phyloP scores from a whole-genome alignment of 2,329 filamentous ascomycete genomes.

The Dothidotthia symphoricarpi region DNA sequence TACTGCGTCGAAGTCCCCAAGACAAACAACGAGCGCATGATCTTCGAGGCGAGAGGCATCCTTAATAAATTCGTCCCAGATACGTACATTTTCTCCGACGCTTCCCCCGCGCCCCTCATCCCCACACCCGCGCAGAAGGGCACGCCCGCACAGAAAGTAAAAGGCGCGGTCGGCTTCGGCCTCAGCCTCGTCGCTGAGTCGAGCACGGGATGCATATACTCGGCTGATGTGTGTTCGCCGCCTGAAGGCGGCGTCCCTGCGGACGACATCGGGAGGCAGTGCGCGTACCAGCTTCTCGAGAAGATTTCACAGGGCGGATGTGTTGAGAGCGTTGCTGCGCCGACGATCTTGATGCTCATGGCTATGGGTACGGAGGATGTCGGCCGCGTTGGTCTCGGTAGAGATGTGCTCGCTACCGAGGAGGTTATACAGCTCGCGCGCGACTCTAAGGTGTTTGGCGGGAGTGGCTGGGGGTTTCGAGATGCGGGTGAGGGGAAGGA shows the following conservation, averaged over 20 bases:
- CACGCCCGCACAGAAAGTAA: conserved; percentile 52
- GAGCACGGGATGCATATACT: conserved; percentile 82
- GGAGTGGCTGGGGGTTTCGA: conserved; percentile 84
- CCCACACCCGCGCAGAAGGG: conserved; percentile 71
- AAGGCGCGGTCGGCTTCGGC: conserved; percentile 85
- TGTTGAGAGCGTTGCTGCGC: conserved; percentile 67
- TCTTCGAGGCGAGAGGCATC: conserved; percentile 81
- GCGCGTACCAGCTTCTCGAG: conserved; percentile 86
- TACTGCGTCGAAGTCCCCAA: conserved; percentile 90
- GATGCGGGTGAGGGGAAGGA: conserved; percentile 50
- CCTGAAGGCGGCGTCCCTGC: conserved; percentile 78
- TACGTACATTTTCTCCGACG: conserved; percentile 80
- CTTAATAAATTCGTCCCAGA: conserved; percentile 81
- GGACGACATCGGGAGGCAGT: conserved; percentile 85
- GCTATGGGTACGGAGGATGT: conserved; percentile 98
- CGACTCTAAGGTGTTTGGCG: conserved; percentile 85
- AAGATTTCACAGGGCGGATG: conserved; percentile 79
- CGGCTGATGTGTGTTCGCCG: conserved; percentile 75
- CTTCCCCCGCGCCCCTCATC: conserved; percentile 59
- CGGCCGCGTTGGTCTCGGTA: conserved; percentile 77
- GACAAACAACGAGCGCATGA: conserved; percentile 93
- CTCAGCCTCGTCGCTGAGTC: conserved; percentile 88
- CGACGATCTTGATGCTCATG: conserved; percentile 83
- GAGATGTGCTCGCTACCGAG: conserved; percentile 77
- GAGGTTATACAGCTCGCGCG: conserved; percentile 76